Evolutionary conservation across 2,329 filamentous ascomycete genomes (phyloP).

Genomic region (Arthrobotrys pseudoclavata): DNA sequence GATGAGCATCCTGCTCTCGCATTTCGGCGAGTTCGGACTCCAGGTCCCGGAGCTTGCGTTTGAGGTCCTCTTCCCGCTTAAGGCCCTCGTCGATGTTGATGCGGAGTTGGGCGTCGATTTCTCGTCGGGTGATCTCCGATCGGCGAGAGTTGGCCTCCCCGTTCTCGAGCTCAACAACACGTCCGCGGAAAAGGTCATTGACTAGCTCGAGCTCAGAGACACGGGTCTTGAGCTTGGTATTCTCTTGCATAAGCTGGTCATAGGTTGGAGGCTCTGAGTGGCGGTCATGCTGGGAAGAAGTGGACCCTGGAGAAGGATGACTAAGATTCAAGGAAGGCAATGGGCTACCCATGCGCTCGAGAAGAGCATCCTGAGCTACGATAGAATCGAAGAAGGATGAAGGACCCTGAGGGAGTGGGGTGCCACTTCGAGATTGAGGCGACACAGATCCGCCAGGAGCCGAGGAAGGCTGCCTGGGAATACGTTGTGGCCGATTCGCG

Average conservation of each 20-base stretch:
- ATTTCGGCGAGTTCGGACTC: constrained; percentile 71
- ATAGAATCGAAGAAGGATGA: constrained; percentile 63
- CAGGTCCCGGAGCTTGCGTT: constrained; percentile 83
- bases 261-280: constrained; percentile 70
- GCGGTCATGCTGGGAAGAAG: constrained; percentile 72
- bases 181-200: constrained; percentile 82
- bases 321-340: constrained; percentile 70
- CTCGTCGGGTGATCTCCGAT: constrained; percentile 71
- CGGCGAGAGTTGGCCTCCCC: constrained; percentile 78
- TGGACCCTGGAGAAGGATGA: constrained; percentile 73
- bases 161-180: constrained; percentile 81
- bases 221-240: constrained; percentile 90
- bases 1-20: constrained; percentile 61
- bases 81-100: constrained; percentile 81
- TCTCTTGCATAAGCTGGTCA: constrained; percentile 82
- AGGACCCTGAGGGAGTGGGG: constrained; percentile 62
- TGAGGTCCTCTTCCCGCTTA: constrained; percentile 82
- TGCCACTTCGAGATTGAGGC: constrained; percentile 63
- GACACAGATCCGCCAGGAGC: constrained; percentile 62
- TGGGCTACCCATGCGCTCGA: constrained; percentile 67
- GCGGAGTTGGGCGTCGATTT: constrained; percentile 72
- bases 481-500: constrained; percentile 65
- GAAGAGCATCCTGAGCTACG: constrained; percentile 61
- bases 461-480: constrained; percentile 64
- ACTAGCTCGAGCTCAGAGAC: constrained; percentile 97